Evolutionary conservation across 169 alveolate genomes (phyloP).

Genomic region (Babesia divergens): DNA sequence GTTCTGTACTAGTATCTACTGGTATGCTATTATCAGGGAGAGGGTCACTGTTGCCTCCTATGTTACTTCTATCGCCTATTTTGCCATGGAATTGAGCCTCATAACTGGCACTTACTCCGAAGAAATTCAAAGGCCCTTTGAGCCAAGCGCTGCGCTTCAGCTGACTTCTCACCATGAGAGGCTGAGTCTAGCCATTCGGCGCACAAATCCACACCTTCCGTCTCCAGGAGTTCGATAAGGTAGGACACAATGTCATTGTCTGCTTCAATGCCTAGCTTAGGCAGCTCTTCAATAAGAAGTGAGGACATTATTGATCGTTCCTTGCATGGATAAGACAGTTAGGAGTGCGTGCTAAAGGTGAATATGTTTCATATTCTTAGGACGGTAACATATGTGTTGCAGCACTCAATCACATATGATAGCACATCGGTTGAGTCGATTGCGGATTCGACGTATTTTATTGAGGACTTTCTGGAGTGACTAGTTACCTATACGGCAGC

Average conservation of each 20-base stretch:
- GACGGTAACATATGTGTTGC: background rate
- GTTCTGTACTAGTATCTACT: too few species aligned
- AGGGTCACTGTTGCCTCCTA: too few species aligned
- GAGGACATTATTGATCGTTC: constrained; percentile 21
- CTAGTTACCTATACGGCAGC: too few species aligned
- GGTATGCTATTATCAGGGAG: too few species aligned
- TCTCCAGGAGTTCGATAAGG: background rate
- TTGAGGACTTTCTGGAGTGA: too few species aligned
- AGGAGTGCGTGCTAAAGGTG: too few species aligned
- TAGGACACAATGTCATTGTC: constrained; percentile 2
- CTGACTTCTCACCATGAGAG: background rate
- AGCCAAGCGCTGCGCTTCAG: background rate
- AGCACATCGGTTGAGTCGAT: too few species aligned
- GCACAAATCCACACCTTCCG: constrained; percentile 9
- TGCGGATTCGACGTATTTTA: too few species aligned
- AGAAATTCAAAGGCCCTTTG: constrained; percentile 1
- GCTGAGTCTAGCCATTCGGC: constrained; percentile 31
- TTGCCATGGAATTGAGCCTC: background rate
- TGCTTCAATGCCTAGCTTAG: constrained; percentile 3
- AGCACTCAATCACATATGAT: too few species aligned
- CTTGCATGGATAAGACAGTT: too few species aligned
- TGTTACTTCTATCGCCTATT: background rate
- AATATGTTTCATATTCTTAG: background rate
- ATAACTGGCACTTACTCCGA: background rate
- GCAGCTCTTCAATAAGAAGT: background rate